Evolutionary conservation across 495 filamentous ascomycete species (phyloP).

Genomic region (Immersiella caudata): DNA sequence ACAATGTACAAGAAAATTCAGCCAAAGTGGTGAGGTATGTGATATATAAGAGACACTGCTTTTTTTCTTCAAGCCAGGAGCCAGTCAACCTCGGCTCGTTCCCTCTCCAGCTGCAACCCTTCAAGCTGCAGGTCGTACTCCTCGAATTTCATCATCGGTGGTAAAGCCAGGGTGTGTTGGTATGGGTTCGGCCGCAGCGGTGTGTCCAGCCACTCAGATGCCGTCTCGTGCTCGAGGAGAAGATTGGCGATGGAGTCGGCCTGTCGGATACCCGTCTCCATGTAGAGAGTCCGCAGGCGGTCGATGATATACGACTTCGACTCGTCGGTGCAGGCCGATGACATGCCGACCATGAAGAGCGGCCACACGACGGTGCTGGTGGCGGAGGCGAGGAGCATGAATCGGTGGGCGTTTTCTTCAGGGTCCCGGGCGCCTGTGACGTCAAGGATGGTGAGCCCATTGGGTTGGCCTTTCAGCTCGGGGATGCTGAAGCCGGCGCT

Average conservation of each 20-base stretch:
- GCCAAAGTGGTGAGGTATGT: neutral
- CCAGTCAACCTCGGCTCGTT: neutral
- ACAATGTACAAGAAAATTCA: neutral
- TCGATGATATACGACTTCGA: conserved; percentile 37
- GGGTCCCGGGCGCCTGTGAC: conserved; percentile 28
- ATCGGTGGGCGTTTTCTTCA: conserved; percentile 37
- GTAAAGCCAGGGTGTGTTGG: neutral
- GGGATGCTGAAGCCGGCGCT: conserved; percentile 20
- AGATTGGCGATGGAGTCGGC: conserved; percentile 39
- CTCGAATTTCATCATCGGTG: conserved; percentile 9
- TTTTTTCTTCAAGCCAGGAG: neutral
- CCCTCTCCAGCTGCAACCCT: neutral
- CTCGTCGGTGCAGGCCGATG: conserved; percentile 35
- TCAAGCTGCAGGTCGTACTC: conserved; percentile 2
- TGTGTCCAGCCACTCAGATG: conserved; percentile 15
- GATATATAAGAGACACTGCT: neutral
- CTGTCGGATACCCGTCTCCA: conserved; percentile 41
- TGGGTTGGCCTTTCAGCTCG: conserved; percentile 10
- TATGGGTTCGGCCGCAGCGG: neutral
- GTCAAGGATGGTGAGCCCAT: conserved; percentile 39
- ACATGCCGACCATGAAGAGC: conserved; percentile 44
- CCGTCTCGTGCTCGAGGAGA: conserved; percentile 33
- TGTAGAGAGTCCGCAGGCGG: conserved; percentile 36
- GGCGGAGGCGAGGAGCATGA: conserved; percentile 41
- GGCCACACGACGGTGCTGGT: conserved; percentile 44